A percentile compares a stretch with the other conserved stretches of the same genome.
phyloP scores from a whole-genome alignment of 1,284 basidiomycete genomes.

The Blastosporella zonata region DNA sequence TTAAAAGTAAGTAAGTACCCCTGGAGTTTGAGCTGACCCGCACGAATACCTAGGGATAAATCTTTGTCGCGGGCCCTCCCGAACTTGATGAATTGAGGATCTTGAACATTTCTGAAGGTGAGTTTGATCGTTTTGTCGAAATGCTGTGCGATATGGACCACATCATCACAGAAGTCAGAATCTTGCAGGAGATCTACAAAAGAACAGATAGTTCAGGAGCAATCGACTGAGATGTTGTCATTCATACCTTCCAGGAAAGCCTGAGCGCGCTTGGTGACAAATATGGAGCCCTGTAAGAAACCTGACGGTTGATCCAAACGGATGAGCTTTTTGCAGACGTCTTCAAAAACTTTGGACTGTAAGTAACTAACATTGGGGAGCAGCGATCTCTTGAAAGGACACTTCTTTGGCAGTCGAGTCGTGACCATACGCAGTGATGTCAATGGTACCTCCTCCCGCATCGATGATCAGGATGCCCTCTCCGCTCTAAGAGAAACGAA shows the following conservation, averaged over 20 bases:
- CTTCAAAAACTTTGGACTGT: not conserved
- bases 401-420: slow-evolving; percentile 8
- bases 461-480: slow-evolving; percentile 54
- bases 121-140: slow-evolving; percentile 55
- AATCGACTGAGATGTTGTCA: slow-evolving; percentile 24
- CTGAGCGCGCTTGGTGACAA: slow-evolving; percentile 41
- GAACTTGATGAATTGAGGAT: slow-evolving; percentile 48
- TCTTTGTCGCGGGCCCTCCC: slow-evolving; percentile 47
- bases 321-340: slow-evolving; percentile 11
- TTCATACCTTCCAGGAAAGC: slow-evolving; percentile 29
- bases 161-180: slow-evolving; percentile 32
- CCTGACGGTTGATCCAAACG: slow-evolving; percentile 3
- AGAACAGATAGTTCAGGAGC: not conserved
- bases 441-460: slow-evolving; percentile 56
- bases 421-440: slow-evolving; percentile 45
- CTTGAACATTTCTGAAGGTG: slow-evolving; percentile 38
- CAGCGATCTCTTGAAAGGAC: slow-evolving; percentile 27
- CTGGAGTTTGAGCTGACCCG: slow-evolving; percentile 37
- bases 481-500: slow-evolving; percentile 29
- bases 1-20: slow-evolving; percentile 40
- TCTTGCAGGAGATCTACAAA: slow-evolving; percentile 22
- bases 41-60: slow-evolving; percentile 30
- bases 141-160: slow-evolving; percentile 40
- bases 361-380: slow-evolving; percentile 25
- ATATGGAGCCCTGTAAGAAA: slow-evolving; percentile 15